Percentiles rank a stretch among this genome's conserved stretches.
Evolutionary conservation across 768 basidiomycete species (phyloP).

Genomic region (Boletus speciosus): DNA sequence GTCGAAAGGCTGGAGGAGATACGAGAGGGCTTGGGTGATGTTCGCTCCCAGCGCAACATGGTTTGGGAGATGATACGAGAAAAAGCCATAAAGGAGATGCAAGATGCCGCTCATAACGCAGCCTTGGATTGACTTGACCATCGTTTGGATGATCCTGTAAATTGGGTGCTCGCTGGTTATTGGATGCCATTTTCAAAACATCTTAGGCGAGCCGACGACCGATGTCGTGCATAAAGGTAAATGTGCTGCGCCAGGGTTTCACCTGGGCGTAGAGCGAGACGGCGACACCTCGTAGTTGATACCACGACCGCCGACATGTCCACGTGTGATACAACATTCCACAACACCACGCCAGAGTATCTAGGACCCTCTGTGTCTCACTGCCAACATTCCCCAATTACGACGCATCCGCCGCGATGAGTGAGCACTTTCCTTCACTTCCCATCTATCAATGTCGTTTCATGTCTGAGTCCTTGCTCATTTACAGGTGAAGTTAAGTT

Average conservation of each 20-base stretch:
- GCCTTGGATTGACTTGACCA: constrained; percentile 23
- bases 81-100: constrained; percentile 70
- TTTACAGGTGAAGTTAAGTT: background rate
- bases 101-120: constrained; percentile 52
- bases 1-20: constrained; percentile 83
- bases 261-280: background rate
- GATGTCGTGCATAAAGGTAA: background rate
- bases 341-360: too few species aligned
- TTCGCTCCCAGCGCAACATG: constrained; percentile 63
- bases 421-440: too few species aligned
- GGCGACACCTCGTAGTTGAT: too few species aligned
- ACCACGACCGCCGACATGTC: too few species aligned
- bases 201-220: background rate
- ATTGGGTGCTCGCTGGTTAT: background rate
- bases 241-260: background rate
- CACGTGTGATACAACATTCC: too few species aligned
- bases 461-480: background rate
- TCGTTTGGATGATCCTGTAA: background rate
- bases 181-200: background rate
- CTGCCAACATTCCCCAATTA: too few species aligned
- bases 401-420: too few species aligned
- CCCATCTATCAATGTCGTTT: too few species aligned
- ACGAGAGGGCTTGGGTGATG: constrained; percentile 73
- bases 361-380: too few species aligned
- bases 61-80: constrained; percentile 78